Evolutionary conservation across 257 asterid genomes (phyloP), one percentile per base, ranked within the genome.

Genomic region (Salvia hispanica): DNA sequence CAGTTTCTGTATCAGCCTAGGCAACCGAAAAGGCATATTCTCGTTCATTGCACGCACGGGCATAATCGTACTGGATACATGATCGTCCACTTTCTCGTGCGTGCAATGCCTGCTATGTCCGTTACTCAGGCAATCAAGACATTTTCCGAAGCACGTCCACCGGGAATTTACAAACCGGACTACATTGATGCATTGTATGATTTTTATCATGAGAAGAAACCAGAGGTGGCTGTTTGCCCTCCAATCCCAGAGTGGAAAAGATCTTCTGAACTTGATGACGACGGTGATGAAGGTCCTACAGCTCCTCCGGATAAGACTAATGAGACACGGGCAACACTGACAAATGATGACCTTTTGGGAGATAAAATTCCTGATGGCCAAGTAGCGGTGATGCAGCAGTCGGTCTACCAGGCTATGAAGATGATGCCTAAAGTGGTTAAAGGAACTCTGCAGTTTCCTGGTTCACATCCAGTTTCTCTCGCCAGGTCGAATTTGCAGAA

Each of bases 1-100:
- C n/a, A n/a, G n/a, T n/a, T n/a, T 79, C 81, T 88, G 78, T 71
- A 78, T 34, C 85, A 96, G 57, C 98, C 88, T 51, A 91, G 83
- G 80, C 89, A 76, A 40, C 63, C 83, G 3, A 91, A 87, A 76
- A 94, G 88, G 69, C 72, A 83, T 76, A 82, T 94, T 78, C 84
- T 94, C 74, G 96, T 91, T 45, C 99, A 94, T 70, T 94, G 99
- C 84, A 94, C 99, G 0, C 99, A 94, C n/a, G n/a, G n/a, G n/a
- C n/a, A n/a, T n/a, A n/a, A n/a, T n/a, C n/a, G n/a, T n/a, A n/a
- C 99, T 39, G 99, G 99, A 74, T 94, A 76, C 78, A 94, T 94
- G 99, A 87, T 91, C 44, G 76, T 86, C 76, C 98, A 94, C 75
- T 94, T 77, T 81, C 96, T 94, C 59, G 88, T 94, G 99, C 92